phyloP scores from a whole-genome alignment of 2,329 filamentous ascomycete genomes.

The Fusarium sp. region DNA sequence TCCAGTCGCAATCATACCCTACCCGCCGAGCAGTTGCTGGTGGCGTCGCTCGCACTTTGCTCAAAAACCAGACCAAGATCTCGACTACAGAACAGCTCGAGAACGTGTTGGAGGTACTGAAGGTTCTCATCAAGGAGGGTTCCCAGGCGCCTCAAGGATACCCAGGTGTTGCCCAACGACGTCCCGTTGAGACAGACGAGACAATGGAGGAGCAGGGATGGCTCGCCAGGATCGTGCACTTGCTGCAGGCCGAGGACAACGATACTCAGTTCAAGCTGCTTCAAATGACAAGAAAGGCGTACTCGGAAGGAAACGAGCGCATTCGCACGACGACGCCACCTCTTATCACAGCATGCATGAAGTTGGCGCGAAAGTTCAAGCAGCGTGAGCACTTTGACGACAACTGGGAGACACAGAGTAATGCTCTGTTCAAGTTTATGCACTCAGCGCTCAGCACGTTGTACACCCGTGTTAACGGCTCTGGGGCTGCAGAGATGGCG shows the following conservation, averaged over 20 bases:
- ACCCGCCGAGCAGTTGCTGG: constrained; percentile 91
- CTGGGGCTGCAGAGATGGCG: constrained; percentile 85
- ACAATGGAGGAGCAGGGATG: constrained; percentile 98
- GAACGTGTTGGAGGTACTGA: constrained; percentile 86
- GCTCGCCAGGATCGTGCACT: constrained; percentile 91
- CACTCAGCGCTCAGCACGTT: constrained; percentile 87
- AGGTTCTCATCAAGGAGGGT: constrained; percentile 93
- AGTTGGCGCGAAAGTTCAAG: constrained; percentile 89
- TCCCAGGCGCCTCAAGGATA: constrained; percentile 86
- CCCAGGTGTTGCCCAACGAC: constrained; percentile 80
- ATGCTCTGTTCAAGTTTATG: constrained; percentile 93
- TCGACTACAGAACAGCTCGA: constrained; percentile 82
- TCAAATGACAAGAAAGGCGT: constrained; percentile 87
- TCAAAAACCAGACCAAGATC: constrained; percentile 84
- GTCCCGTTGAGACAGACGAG: constrained; percentile 88
- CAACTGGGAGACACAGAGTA: constrained; percentile 71
- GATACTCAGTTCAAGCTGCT: constrained; percentile 95
- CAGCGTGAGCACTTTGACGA: constrained; percentile 83
- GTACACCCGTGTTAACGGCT: constrained; percentile 82
- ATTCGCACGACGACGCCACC: constrained; percentile 96
- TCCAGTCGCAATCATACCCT: constrained; percentile 91
- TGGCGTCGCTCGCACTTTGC: constrained; percentile 83
- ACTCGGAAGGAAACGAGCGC: constrained; percentile 90
- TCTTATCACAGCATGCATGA: constrained; percentile 88
- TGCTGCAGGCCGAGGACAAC: constrained; percentile 85